Evolutionary conservation across 805 yeast species (phyloP), one percentile per base, ranked within the genome.

Genomic region (Lipomyces orientalis): DNA sequence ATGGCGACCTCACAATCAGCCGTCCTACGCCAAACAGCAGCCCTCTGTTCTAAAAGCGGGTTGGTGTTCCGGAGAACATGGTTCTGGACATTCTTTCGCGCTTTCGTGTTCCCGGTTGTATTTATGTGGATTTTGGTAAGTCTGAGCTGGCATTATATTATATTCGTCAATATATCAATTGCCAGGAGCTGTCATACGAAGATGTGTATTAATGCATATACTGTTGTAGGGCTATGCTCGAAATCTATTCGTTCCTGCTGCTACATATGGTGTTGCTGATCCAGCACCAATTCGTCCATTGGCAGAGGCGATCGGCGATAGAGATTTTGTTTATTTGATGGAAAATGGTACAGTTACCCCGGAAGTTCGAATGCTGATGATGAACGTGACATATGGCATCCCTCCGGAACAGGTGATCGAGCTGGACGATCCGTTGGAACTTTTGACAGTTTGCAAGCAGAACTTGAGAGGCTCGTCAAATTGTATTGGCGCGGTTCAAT

Each of bases 401-500:
- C 78, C 80, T 2, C 57, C 64, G 8, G 58, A 60, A 25, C 78
- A 76, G 57, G 72, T 78, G 22, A 46, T 65, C 34, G 67, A 64
- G 34, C 65, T 78, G 33, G 67, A 70, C 25, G 62, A 70, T 58
- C 71, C 72, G 9, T 55, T 62, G 16, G 78, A 76, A 31, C 65
- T 77, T n/a, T 66, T 69, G 35, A 62, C 65, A 4, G 58, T 73
- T 16, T 78, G 80, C 65, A 66, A 67, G 25, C 78, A 77, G 62
- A 76, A 75, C 43, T 66, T 78, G 35, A 70, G 75, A n/a, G 80
- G 80, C 0, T 64, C 75, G 16, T 72, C 77, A 35, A 69, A 71
- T 22, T 78, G 80, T 63, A 75, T 77, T 31, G 80, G 79, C 16
- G 80, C 77, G 10, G 69, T 78, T 7, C 76, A 77, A 49, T 78